These are phyloP conservation scores for Aspergillus leporis DNA, from an alignment of 495 filamentous ascomycete species.

Conservation along the genomic window DNA sequence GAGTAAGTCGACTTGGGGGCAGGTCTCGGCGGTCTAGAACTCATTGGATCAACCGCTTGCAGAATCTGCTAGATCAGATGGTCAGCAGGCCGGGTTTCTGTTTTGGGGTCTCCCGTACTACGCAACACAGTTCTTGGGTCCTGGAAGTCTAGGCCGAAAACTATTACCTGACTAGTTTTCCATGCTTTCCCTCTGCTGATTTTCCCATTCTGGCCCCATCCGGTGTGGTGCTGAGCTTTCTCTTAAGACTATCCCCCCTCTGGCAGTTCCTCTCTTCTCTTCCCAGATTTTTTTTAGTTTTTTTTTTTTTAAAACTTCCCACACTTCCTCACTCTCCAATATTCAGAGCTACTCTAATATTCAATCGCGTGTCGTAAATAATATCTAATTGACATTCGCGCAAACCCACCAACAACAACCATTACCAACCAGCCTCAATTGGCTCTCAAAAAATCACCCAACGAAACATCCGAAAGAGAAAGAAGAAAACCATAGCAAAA, in stretches of 20 bases:
- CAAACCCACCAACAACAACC: too few species aligned
- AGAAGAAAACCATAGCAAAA: background rate
- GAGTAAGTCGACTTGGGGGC: background rate
- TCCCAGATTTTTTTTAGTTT: background rate
- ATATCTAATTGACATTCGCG: too few species aligned
- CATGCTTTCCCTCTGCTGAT: background rate
- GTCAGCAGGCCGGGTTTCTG: conserved; percentile 23
- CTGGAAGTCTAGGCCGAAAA: conserved; percentile 2
- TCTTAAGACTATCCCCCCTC: conserved; percentile 4
- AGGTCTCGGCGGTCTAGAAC: conserved; percentile 21
- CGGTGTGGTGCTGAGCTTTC: background rate
- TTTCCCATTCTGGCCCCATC: background rate
- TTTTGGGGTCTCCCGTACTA: conserved; percentile 21
- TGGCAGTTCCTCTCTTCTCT: background rate
- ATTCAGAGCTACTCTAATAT: background rate
- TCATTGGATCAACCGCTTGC: conserved; percentile 23
- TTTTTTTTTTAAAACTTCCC: too few species aligned
- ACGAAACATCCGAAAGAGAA: background rate
- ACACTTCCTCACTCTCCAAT: conserved; percentile 3
- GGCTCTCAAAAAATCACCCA: too few species aligned
- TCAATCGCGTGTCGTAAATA: background rate
- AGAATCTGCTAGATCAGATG: conserved; percentile 29
- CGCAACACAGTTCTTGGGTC: background rate
- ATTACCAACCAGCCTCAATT: too few species aligned
- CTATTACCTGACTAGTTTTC: conserved; percentile 2